These are phyloP conservation scores for Xylariaceae sp. DNA, from an alignment of 2,329 filamentous ascomycete species.

Conservation along the genomic window DNA sequence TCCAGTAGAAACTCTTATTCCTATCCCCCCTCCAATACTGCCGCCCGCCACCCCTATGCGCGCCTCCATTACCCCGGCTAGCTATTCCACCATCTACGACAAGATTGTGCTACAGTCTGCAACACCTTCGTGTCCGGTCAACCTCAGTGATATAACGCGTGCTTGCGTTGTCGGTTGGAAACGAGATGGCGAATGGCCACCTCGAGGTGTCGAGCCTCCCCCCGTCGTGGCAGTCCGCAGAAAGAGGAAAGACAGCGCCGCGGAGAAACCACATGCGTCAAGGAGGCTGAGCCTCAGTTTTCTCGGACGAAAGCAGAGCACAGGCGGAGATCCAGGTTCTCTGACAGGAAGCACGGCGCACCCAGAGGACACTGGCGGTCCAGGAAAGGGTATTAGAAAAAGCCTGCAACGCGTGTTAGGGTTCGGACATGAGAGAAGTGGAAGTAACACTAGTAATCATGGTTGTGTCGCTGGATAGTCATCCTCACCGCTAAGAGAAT, in stretches of 20 bases:
- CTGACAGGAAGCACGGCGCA: conserved; percentile 12
- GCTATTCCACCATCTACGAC: conserved; percentile 84
- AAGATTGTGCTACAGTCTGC: conserved; percentile 82
- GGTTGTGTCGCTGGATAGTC: conserved; percentile 12
- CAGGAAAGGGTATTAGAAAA: conserved; percentile 36
- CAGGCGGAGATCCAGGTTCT: conserved; percentile 21
- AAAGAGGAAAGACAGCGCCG: conserved; percentile 40
- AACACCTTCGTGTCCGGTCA: conserved; percentile 85
- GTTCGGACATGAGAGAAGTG: conserved; percentile 33
- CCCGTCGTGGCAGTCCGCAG: conserved; percentile 43
- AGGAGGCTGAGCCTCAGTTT: conserved; percentile 54
- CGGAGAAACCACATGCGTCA: conserved; percentile 32
- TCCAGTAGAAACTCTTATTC: conserved; percentile 66
- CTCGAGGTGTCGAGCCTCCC: conserved; percentile 53
- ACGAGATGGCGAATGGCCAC: conserved; percentile 90
- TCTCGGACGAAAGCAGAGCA: conserved; percentile 42
- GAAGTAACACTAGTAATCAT: conserved; percentile 18
- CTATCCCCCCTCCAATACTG: conserved; percentile 72
- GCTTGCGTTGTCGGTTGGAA: conserved; percentile 91
- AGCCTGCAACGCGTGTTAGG: conserved; percentile 42
- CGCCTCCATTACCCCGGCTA: conserved; percentile 70
- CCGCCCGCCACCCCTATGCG: conserved; percentile 76
- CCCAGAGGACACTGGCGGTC: conserved; percentile 12
- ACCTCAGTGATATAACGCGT: conserved; percentile 77
- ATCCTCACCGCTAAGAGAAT: not conserved